phyloP scores from a whole-genome alignment of 2,329 filamentous ascomycete species.

The Rhexocercosporidium sp. region DNA sequence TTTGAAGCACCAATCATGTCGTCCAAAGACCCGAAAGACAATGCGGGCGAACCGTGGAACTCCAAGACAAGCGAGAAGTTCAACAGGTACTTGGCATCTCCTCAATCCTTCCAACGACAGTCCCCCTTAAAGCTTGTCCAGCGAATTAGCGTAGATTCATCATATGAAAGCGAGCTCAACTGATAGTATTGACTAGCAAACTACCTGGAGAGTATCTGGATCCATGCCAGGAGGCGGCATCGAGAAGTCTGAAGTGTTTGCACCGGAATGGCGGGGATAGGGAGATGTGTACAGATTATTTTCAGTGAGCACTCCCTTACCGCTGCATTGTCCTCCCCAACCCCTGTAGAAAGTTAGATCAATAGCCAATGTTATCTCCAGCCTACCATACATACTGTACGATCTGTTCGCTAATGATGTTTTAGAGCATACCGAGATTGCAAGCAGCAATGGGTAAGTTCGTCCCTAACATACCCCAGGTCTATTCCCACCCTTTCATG shows the following conservation, averaged over 20 bases:
- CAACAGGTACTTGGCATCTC: conserved; percentile 53
- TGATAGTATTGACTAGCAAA: conserved; percentile 64
- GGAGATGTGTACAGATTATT: conserved; percentile 92
- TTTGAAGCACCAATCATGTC: conserved; percentile 29
- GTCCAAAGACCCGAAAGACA: conserved; percentile 53
- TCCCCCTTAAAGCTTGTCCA: neutral
- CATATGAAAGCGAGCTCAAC: conserved; percentile 11
- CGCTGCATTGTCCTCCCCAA: neutral
- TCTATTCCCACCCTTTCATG: neutral
- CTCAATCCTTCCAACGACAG: neutral
- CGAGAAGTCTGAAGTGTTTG: conserved; percentile 84
- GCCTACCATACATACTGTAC: too few relatives aligned
- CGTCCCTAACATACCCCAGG: too few relatives aligned
- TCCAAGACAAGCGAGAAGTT: conserved; percentile 68
- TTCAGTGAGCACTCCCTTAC: conserved; percentile 72
- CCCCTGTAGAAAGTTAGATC: neutral
- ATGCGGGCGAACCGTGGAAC: conserved; percentile 53
- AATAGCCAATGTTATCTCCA: neutral
- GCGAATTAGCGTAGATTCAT: neutral
- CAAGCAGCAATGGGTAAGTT: conserved; percentile 90
- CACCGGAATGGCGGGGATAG: conserved; percentile 86
- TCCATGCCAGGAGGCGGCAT: conserved; percentile 91
- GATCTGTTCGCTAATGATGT: conserved; percentile 8
- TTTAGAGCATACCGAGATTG: conserved; percentile 88
- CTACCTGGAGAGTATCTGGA: conserved; percentile 89